Percentiles rank a stretch among this genome's conserved stretches.
These are phyloP conservation scores for Phalaenopsis equestris DNA, from an alignment of 106 monocot species.

Conservation along the genomic window DNA sequence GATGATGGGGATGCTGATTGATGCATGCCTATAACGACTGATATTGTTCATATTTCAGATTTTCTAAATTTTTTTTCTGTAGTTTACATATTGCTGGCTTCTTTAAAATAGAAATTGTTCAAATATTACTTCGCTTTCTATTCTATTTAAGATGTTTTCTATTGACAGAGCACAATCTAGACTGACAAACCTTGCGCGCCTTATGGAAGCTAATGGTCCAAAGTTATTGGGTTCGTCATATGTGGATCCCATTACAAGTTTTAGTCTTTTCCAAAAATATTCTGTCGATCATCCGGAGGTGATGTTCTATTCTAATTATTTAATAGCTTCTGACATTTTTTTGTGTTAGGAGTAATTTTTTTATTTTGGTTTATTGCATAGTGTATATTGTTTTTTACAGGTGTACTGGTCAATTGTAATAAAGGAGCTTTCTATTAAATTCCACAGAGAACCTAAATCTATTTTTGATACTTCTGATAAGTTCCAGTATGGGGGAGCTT, in stretches of 20 bases:
- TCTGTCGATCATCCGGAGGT: conserved; percentile 67
- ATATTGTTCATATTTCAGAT: not conserved
- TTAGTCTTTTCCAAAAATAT: conserved; percentile 56
- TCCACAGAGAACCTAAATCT: conserved; percentile 50
- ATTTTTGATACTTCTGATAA: conserved; percentile 59
- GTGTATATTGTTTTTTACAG: conserved; percentile 29
- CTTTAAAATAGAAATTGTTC: not conserved
- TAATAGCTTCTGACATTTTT: not conserved
- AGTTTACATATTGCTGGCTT: not conserved
- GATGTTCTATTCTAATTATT: conserved; percentile 2
- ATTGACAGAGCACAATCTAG: conserved; percentile 35
- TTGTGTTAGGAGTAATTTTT: not conserved
- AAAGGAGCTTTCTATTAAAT: conserved; percentile 64
- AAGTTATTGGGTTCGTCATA: conserved; percentile 68
- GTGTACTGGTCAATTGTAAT: conserved; percentile 76
- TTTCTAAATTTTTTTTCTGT: not conserved
- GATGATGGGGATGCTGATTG: not conserved
- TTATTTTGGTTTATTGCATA: not conserved
- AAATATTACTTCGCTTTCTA: not conserved
- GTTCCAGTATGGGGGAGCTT: conserved; percentile 49
- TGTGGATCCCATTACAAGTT: conserved; percentile 73
- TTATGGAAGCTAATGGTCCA: conserved; percentile 68
- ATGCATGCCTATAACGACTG: not conserved
- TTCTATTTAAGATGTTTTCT: not conserved
- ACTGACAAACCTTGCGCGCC: conserved; percentile 60